Evolutionary conservation across 75 land plant species (phyloP).

Genomic region (Selaginella moellendorffii): DNA sequence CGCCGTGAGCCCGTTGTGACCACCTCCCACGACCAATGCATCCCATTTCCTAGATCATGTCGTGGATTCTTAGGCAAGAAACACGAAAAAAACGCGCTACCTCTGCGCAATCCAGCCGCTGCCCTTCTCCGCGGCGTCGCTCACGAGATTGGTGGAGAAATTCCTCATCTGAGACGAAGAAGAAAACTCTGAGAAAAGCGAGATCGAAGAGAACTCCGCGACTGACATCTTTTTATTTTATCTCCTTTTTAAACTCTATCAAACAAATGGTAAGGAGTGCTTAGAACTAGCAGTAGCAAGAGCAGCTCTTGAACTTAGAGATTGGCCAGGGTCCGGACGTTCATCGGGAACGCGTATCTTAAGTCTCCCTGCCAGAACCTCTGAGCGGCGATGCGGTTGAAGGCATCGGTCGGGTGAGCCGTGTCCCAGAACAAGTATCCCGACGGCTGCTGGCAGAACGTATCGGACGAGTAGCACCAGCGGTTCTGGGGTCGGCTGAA

Average conservation of each 20-base stretch:
- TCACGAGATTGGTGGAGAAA: neutral
- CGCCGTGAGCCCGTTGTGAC: constrained; percentile 89
- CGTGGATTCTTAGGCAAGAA: neutral
- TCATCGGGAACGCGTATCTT: neutral
- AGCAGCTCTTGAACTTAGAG: neutral
- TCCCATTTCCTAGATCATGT: constrained; percentile 44
- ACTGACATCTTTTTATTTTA: too few species aligned
- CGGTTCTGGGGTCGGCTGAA: neutral
- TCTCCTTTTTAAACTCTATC: too few species aligned
- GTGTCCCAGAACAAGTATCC: neutral
- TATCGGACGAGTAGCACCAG: neutral
- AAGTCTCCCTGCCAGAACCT: neutral
- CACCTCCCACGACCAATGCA: constrained; percentile 81
- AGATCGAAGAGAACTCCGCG: too few species aligned
- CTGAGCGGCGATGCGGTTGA: constrained; percentile 4
- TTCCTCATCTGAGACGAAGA: neutral
- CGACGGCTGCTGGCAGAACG: neutral
- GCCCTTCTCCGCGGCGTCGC: neutral
- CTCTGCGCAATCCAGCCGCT: neutral
- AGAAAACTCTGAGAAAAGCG: too few species aligned
- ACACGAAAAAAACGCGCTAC: neutral
- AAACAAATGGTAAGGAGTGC: too few species aligned
- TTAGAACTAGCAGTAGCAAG: too few species aligned
- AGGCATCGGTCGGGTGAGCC: constrained; percentile 3
- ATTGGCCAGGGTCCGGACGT: neutral